These are phyloP conservation scores for Podaxis rugospora DNA, from an alignment of 768 basidiomycete genomes.

Conservation along the genomic window DNA sequence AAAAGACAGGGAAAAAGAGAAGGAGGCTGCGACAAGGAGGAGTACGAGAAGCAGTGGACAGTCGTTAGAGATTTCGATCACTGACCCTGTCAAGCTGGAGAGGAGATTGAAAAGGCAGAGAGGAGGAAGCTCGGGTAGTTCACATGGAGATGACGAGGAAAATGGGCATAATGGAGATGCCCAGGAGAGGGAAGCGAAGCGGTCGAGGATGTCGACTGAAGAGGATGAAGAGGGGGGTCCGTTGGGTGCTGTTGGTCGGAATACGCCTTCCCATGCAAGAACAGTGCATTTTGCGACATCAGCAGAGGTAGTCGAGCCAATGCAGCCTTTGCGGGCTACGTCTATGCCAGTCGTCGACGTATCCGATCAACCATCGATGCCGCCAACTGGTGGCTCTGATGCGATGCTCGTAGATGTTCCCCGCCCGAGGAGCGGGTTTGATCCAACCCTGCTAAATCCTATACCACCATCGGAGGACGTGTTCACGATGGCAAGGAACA, in stretches of 20 bases:
- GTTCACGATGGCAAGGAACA: neutral
- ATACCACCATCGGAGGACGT: slow-evolving; percentile 21
- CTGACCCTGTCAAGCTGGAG: slow-evolving; percentile 73
- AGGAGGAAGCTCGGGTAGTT: slow-evolving; percentile 43
- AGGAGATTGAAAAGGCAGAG: slow-evolving; percentile 71
- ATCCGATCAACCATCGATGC: slow-evolving; percentile 12
- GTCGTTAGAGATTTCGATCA: slow-evolving; percentile 65
- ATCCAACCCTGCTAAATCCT: slow-evolving; percentile 52
- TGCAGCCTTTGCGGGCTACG: neutral
- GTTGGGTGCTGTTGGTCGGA: slow-evolving; percentile 36
- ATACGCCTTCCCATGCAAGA: slow-evolving; percentile 26
- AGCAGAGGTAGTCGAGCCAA: slow-evolving; percentile 25
- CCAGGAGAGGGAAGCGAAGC: slow-evolving; percentile 50
- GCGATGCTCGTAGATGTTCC: slow-evolving; percentile 35
- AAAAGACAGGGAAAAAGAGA: slow-evolving; percentile 32
- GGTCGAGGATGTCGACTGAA: slow-evolving; percentile 43
- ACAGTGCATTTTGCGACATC: slow-evolving; percentile 6
- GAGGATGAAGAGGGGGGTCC: slow-evolving; percentile 49
- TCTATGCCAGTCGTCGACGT: neutral
- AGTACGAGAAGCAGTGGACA: slow-evolving; percentile 74
- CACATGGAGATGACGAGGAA: slow-evolving; percentile 52
- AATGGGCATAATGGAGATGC: slow-evolving; percentile 29
- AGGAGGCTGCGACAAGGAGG: slow-evolving; percentile 42
- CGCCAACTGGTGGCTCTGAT: neutral
- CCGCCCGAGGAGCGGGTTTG: slow-evolving; percentile 40